Conservation (phyloP, 305 asterid species). For the Fraxinus nigra region DNA sequence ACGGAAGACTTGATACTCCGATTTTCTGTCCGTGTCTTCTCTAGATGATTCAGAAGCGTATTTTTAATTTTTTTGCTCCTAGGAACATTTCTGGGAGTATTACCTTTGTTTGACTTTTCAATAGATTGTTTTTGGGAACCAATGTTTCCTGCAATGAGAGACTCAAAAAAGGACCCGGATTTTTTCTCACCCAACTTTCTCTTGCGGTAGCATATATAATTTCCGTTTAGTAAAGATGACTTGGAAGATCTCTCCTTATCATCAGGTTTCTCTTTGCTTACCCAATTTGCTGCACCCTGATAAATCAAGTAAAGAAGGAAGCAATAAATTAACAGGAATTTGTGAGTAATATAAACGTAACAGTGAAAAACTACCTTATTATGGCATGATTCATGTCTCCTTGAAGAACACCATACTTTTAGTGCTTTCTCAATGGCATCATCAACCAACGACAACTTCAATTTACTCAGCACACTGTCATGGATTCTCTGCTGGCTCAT, state of each 20-base stretch:
- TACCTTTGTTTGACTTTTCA: conserved; percentile 52
- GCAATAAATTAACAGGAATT: conserved; percentile 3
- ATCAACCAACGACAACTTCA: conserved; percentile 47
- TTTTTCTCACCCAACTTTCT: conserved; percentile 45
- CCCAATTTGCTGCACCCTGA: conserved; percentile 40
- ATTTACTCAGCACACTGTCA: conserved; percentile 53
- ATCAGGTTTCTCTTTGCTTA: conserved; percentile 33
- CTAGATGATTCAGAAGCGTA: conserved; percentile 19
- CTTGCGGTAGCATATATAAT: conserved; percentile 59
- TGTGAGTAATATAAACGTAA: neutral
- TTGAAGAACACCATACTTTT: conserved; percentile 25
- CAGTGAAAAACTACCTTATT: conserved; percentile 39
- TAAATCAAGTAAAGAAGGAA: conserved; percentile 25
- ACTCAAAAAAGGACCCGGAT: conserved; percentile 41
- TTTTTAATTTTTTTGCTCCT: conserved; percentile 32
- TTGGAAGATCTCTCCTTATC: conserved; percentile 37
- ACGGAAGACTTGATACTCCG: conserved; percentile 21
- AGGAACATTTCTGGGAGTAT: conserved; percentile 29
- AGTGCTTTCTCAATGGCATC: conserved; percentile 43
- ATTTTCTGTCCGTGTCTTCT: conserved; percentile 31
- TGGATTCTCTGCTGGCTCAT: conserved; percentile 61
- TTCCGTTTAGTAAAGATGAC: conserved; percentile 42
- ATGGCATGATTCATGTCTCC: conserved; percentile 35
- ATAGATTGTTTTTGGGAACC: conserved; percentile 35
- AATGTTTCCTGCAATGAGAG: conserved; percentile 34